Conservation (phyloP, 768 basidiomycete genomes). For the Galerina sulciceps region DNA sequence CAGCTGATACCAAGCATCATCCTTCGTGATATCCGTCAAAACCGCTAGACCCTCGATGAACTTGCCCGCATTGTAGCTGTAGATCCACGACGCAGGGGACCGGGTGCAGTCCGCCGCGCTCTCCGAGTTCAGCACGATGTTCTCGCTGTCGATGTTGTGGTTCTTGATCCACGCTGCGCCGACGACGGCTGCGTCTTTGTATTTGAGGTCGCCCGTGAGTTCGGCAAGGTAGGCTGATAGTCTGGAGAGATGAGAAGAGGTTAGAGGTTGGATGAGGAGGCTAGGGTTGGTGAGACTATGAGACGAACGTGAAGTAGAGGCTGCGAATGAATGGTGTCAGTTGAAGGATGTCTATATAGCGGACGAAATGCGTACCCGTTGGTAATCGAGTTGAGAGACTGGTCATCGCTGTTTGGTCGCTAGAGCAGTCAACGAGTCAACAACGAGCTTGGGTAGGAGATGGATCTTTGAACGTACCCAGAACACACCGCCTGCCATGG, state of each 20-base stretch:
- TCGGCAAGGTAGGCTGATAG: conserved; percentile 55
- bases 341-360: neutral
- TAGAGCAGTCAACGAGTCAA: conserved; percentile 17
- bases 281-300: neutral
- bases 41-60: conserved; percentile 56
- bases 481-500: conserved; percentile 61
- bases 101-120: conserved; percentile 49
- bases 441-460: neutral
- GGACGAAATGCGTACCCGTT: conserved; percentile 42
- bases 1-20: conserved; percentile 45
- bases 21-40: conserved; percentile 43
- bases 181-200: conserved; percentile 47
- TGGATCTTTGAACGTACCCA: conserved; percentile 39
- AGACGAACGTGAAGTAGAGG: conserved; percentile 42
- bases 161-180: conserved; percentile 53
- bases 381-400: conserved; percentile 51
- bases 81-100: conserved; percentile 48
- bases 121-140: conserved; percentile 52
- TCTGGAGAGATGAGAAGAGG: conserved; percentile 26
- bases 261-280: neutral
- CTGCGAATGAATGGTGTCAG: conserved; percentile 21
- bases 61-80: conserved; percentile 61
- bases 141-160: conserved; percentile 44
- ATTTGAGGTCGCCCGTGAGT: conserved; percentile 45
- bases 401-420: conserved; percentile 48